Conservation (phyloP, 768 basidiomycete species). For the Panellus pusillus region DNA sequence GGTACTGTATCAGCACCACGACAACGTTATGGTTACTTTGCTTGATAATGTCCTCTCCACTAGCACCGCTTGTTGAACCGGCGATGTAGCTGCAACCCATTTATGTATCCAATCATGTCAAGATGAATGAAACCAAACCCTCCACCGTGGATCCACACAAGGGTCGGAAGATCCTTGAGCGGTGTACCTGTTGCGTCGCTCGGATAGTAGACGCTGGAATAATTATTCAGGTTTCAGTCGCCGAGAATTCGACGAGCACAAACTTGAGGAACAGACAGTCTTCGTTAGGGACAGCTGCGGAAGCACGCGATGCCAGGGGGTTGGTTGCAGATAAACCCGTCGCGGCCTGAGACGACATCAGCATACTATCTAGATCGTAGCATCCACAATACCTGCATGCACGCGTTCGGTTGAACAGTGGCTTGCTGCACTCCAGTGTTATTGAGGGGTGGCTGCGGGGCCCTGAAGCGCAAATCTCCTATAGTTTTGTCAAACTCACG, state of each 20-base stretch:
- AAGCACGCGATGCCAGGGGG: conserved; percentile 1
- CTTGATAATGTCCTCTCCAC: conserved; percentile 22
- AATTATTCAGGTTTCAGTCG: conserved; percentile 14
- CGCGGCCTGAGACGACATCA: neutral
- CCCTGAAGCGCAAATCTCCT: conserved; percentile 26
- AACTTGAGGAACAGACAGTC: conserved; percentile 37
- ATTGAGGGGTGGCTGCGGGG: conserved; percentile 15
- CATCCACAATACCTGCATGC: neutral
- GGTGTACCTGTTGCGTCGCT: conserved; percentile 2
- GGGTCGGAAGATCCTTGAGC: conserved; percentile 17
- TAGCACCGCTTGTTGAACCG: neutral
- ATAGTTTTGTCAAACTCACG: neutral
- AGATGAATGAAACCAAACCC: conserved; percentile 2
- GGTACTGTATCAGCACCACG: conserved; percentile 29
- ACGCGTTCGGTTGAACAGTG: neutral
- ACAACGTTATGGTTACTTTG: conserved; percentile 22
- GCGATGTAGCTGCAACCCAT: conserved; percentile 15
- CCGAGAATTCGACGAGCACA: neutral
- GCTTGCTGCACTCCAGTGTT: conserved; percentile 5
- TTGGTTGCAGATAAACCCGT: conserved; percentile 2
- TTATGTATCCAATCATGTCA: too few relatives aligned
- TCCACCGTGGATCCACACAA: conserved; percentile 29
- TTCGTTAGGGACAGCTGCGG: conserved; percentile 18
- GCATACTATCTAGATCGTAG: too few relatives aligned
- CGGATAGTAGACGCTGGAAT: conserved; percentile 6